Base-by-base conservation (phyloP, 208 protist genomes). In the Eutreptiella sp. region DNA sequence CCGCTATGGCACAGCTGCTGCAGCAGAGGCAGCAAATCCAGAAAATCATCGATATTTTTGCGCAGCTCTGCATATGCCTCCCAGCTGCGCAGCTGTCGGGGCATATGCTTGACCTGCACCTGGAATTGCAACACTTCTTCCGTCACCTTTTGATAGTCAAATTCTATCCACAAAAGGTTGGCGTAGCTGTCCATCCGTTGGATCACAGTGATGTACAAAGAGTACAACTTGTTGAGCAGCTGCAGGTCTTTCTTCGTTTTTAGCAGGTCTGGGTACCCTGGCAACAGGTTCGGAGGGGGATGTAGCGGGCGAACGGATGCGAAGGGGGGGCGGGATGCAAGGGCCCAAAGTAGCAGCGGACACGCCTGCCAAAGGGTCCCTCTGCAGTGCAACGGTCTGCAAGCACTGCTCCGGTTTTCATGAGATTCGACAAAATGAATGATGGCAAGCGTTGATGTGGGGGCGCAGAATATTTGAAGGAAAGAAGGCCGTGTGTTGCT, bases 221-320 rank as follows among this genome's bases (percentile, higher is more conserved):
- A 4, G 59, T 88, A 87, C 38, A 88, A 62, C 43, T 64, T 59
- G 11, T 76, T 47, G 2, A 82, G 66, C 0, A 88, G 39, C 11
- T 59, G 58, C 7, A 88, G 46, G 28, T 87, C 53, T 9, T 43
- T 46, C 19, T 50, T 41, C 11, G 73, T 80, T 2, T 60, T 7
- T 4, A 46, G 34, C 11, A 81, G 45, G 5, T 84, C 60, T 9
- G 71, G 53, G 42, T 75, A 89, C 2, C 68, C 46, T 0, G n/a
- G n/a, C n/a, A n/a, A n/a, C n/a, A n/a, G n/a, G n/a, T n/a, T n/a
- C n/a, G n/a, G n/a, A n/a, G n/a, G n/a, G n/a, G n/a, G n/a, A n/a
- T n/a, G n/a, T n/a, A n/a, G n/a, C n/a, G n/a, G n/a, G n/a, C n/a
- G n/a, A n/a, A n/a, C n/a, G n/a, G n/a, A n/a, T n/a, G n/a, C n/a